Base-by-base conservation (phyloP, 2,329 filamentous ascomycete genomes). In the Cladosporium sp. region DNA sequence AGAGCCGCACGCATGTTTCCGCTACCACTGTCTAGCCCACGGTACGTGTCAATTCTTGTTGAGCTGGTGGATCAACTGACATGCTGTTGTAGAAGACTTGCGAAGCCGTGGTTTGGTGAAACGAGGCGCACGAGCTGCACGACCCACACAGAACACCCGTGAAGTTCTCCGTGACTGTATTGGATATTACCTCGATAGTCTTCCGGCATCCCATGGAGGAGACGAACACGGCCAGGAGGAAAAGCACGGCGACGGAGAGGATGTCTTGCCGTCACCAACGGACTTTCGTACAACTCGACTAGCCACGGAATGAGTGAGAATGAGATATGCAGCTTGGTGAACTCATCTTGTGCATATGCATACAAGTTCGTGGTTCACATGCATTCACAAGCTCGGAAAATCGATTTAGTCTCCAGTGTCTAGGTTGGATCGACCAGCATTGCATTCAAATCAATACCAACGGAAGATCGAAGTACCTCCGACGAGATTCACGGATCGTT, bases 1-100 rank as follows among this genome's bases (percentile, higher is more conserved):
- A 67, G 70, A 77, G 68, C 83, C 83, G 2, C 83, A 81, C 66
- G 81, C 76, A 4, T 79, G 73, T 1, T 83, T 85, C 67, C 73
- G 76, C 30, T 82, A 73, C 51, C 67, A 74, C 39, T 70, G 67
- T 48, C 66, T 68, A 32, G 67, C 63, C 21, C 49, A 28, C 14
- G 64, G 69, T 70, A 64, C 18, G 63, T 60, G 14, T 34, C 16
- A 13, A 26, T 2, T 2, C 36, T 46, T 46, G 6, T 25, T 25
- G 13, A 7, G 23, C 16, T 26, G 13, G 5, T 7, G 3, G 8
- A 32, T 1, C 3, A 7, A 30, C 26, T 53, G 49, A 54, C 51
- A 28, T n/a, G 18, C 26, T 54, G 10, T 32, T 30, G 26, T 28
- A 54, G 51, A 32, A 18, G 51, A 54, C 8, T n/a, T 54, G 18